Evolutionary conservation across 2,329 filamentous ascomycete genomes (phyloP), one percentile per base, ranked within the genome.

Genomic region (Malbranchea cinnamomea): DNA sequence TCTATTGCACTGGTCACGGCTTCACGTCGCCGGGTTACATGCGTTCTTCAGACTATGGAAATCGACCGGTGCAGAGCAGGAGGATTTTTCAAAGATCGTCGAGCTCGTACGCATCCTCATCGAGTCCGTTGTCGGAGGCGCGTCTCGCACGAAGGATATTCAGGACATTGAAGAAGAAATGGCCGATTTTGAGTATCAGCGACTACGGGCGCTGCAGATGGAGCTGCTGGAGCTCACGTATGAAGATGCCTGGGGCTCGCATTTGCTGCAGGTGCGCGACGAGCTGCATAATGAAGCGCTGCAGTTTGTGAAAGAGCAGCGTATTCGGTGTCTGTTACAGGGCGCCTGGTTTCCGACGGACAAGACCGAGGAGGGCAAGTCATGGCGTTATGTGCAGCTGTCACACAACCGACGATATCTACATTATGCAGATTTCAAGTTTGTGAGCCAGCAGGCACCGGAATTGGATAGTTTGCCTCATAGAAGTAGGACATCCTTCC

Each of bases 261-360:
- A 95, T 54, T 65, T 98, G 16, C 71, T 71, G 39, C 82, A 89
- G 55, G 81, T 93, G n/a, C 78, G 84, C 19, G 83, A 94, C 32
- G 83, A 92, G 52, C 66, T 95, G 25, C 79, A 82, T 42, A 75
- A 87, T 45, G 89, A 98, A 54, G 84, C 87, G 7, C 60, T 94
- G 31, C 82, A 93, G 46, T 98, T 98, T 48, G 81, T 95, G 55
- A 94, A 93, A 55, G 89, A 98, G 57, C 89, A 98, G 54, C 74
- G 89, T 21, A 80, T 95, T 37, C 71, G 89, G 31, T 94, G 85
- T 49, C 62, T 98, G 22, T 67, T 95, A 3, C 70, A 82, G 41
- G 89, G 89, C 5, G 75, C 79, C 6, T 98, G 89, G 89, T 98
- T 95, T 41, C 65, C 70, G 3, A 57, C 59, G 26, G 40, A 42